Conservation (phyloP, 257 asterid species). For the Rauvolfia tetraphylla region DNA sequence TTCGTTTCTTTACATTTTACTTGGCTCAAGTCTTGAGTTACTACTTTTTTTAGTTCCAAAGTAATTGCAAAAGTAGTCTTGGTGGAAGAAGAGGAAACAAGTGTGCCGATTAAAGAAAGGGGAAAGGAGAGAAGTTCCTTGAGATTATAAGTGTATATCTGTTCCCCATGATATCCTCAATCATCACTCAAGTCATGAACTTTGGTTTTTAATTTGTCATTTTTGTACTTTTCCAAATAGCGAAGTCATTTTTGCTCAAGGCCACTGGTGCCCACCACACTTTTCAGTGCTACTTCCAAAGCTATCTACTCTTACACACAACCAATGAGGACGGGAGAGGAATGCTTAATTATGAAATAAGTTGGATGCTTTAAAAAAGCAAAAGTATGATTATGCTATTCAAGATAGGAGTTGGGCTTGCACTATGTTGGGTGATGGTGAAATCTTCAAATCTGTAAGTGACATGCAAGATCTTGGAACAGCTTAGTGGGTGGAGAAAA, state of each 20-base stretch:
- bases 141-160: not conserved
- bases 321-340: not conserved
- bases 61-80: not conserved
- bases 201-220: too few relatives aligned
- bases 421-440: conserved; percentile 1
- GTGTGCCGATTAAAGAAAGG: not conserved
- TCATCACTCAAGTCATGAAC: not conserved
- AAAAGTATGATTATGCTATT: not conserved
- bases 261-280: not conserved
- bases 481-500: conserved; percentile 9
- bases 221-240: too few relatives aligned
- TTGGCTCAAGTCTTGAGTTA: not conserved
- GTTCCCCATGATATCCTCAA: conserved; percentile 9
- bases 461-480: not conserved
- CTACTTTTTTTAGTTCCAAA: not conserved
- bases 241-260: not conserved
- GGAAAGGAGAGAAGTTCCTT: conserved; percentile 1
- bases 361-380: too few relatives aligned
- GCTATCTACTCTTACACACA: too few relatives aligned
- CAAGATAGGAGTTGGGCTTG: conserved; percentile 2
- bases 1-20: not conserved
- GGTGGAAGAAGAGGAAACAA: conserved; percentile 11
- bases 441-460: not conserved
- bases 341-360: too few relatives aligned
- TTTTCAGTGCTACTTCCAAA: not conserved